Percentiles rank a stretch among this genome's conserved stretches.
Conservation (phyloP, 768 basidiomycete species). For the Lactarius evosmus region DNA sequence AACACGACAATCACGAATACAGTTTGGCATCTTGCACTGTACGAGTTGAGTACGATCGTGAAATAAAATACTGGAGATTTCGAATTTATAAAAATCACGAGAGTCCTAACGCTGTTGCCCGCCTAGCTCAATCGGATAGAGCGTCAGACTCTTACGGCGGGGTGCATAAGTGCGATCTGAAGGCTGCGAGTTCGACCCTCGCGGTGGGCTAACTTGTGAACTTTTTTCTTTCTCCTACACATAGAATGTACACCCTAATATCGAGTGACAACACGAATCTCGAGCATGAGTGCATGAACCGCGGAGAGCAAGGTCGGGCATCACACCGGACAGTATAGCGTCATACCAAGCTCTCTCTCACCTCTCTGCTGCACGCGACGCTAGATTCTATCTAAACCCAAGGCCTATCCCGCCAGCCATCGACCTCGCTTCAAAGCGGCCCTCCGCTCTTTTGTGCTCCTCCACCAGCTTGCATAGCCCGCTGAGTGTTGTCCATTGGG, state of each 20-base stretch:
- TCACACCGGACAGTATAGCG: constrained; percentile 9
- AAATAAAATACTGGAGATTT: neutral
- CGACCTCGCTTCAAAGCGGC: constrained; percentile 31
- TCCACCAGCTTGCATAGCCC: constrained; percentile 38
- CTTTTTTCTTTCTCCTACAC: constrained; percentile 28
- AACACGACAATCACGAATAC: constrained; percentile 9
- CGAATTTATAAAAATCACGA: neutral
- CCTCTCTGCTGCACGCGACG: constrained; percentile 32
- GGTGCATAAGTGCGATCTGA: constrained; percentile 42
- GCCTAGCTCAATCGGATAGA: constrained; percentile 69
- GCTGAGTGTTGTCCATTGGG: constrained; percentile 34
- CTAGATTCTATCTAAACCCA: constrained; percentile 28
- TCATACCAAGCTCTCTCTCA: constrained; percentile 30
- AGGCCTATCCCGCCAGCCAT: constrained; percentile 31
- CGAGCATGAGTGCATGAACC: neutral
- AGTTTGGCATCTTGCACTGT: neutral
- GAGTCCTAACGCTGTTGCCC: constrained; percentile 34
- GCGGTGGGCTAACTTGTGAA: constrained; percentile 48
- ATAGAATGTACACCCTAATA: too few species aligned
- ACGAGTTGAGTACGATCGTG: neutral
- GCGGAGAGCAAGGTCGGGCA: neutral
- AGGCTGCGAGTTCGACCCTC: constrained; percentile 65
- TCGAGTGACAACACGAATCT: neutral
- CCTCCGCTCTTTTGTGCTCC: constrained; percentile 33
- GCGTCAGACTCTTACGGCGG: constrained; percentile 56